These are phyloP conservation scores for Epichloe gansuensis DNA, from an alignment of 2,329 filamentous ascomycete genomes.

Conservation along the genomic window DNA sequence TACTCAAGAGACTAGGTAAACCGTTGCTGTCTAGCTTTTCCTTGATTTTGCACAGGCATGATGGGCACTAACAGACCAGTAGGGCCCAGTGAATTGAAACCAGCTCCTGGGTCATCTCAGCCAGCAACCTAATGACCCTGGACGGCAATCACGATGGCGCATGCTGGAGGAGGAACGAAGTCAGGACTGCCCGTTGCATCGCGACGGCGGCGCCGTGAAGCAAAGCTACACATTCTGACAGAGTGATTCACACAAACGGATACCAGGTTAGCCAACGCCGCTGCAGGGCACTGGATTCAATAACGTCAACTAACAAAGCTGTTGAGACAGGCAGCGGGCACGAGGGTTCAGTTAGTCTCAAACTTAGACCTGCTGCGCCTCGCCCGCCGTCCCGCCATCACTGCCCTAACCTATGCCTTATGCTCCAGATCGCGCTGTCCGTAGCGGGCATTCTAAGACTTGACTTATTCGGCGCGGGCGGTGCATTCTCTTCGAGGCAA, in stretches of 20 bases:
- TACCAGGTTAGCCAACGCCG: too few relatives aligned
- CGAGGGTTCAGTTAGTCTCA: neutral
- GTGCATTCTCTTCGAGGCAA: too few relatives aligned
- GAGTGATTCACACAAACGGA: neutral
- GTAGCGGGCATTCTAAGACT: neutral
- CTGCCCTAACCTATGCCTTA: neutral
- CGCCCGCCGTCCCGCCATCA: neutral
- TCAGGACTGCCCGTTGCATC: constrained; percentile 4
- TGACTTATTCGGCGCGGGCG: neutral
- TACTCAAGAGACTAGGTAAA: neutral
- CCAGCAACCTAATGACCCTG: neutral
- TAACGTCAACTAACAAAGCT: too few relatives aligned
- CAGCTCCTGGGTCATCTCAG: neutral
- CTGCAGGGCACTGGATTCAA: neutral
- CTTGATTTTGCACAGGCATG: neutral
- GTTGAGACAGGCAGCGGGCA: too few relatives aligned
- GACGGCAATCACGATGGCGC: neutral
- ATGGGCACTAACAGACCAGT: neutral
- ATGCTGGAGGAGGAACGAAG: neutral
- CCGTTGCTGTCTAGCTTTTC: neutral
- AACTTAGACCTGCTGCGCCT: neutral
- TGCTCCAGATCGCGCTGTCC: neutral
- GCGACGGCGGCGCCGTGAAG: constrained; percentile 5
- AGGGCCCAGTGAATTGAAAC: neutral
- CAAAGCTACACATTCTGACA: neutral